Conservation (phyloP, 495 filamentous ascomycete species). For the Aspergillus bertholletiae region DNA sequence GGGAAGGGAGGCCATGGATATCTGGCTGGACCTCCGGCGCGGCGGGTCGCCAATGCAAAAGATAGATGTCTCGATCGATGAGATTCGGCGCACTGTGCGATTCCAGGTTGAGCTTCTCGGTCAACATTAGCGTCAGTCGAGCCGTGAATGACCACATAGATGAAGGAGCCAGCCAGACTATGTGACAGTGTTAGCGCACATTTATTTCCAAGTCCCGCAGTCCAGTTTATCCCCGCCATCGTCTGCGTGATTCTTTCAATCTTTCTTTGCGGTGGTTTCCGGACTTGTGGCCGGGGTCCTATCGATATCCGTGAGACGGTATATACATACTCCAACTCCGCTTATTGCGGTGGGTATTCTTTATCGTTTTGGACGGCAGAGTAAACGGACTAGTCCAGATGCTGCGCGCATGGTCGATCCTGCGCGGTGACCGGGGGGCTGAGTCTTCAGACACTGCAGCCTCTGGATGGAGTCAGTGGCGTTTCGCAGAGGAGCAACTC, state of each 20-base stretch:
- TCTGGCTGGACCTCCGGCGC: slow-evolving; percentile 17
- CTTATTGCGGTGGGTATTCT: slow-evolving; percentile 14
- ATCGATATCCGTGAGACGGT: too few relatives aligned
- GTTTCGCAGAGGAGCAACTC: too few relatives aligned
- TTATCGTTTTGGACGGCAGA: slow-evolving; percentile 15
- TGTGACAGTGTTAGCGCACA: too few relatives aligned
- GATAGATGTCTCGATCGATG: slow-evolving; percentile 30
- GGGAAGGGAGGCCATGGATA: slow-evolving; percentile 27
- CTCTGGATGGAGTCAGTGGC: too few relatives aligned
- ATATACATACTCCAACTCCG: slow-evolving; percentile 24
- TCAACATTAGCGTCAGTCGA: slow-evolving; percentile 28
- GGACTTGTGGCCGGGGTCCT: too few relatives aligned
- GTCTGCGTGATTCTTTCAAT: too few relatives aligned
- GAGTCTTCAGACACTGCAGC: neutral
- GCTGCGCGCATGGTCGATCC: slow-evolving; percentile 12
- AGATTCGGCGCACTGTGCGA: slow-evolving; percentile 8
- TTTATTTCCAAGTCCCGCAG: too few relatives aligned
- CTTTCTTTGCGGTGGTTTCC: too few relatives aligned
- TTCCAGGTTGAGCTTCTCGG: slow-evolving; percentile 18
- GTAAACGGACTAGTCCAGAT: slow-evolving; percentile 24
- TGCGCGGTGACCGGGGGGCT: too few relatives aligned
- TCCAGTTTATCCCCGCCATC: too few relatives aligned
- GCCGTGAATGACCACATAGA: slow-evolving; percentile 31
- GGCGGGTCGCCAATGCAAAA: slow-evolving; percentile 23
- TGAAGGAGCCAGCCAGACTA: slow-evolving; percentile 30